A percentile compares a stretch with the other conserved stretches of the same genome.
These are phyloP conservation scores for Leucogyrophana mollusca DNA, from an alignment of 768 basidiomycete genomes.

Conservation along the genomic window DNA sequence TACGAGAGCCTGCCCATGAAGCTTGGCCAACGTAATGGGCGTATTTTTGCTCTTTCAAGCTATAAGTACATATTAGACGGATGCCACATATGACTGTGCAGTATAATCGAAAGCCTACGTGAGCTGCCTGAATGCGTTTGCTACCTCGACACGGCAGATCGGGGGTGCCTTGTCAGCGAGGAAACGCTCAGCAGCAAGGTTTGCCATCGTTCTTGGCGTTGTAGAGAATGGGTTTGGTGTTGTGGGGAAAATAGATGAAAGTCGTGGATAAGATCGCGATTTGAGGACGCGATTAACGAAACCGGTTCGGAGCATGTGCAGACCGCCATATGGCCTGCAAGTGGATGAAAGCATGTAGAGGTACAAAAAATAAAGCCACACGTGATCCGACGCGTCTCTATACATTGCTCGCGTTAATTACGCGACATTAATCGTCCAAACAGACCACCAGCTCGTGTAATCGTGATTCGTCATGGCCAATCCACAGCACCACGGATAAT, in stretches of 20 bases:
- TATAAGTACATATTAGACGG: constrained; percentile 26
- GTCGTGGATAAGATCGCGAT: constrained; percentile 7
- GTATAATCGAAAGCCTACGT: constrained; percentile 39
- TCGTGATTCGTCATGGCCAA: too few relatives aligned
- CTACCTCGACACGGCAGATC: constrained; percentile 68
- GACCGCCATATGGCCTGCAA: too few relatives aligned
- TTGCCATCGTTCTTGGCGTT: constrained; percentile 28
- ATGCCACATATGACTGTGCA: not conserved
- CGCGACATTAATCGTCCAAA: too few relatives aligned
- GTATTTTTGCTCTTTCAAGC: constrained; percentile 76
- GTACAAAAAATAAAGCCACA: too few relatives aligned
- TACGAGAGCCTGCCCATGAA: constrained; percentile 81
- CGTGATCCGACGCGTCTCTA: too few relatives aligned
- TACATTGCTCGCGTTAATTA: too few relatives aligned
- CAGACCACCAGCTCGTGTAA: too few relatives aligned
- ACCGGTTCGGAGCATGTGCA: constrained; percentile 5
- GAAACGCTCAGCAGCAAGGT: constrained; percentile 54
- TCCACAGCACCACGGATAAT: too few relatives aligned
- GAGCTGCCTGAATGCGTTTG: constrained; percentile 65
- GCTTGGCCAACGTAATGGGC: constrained; percentile 70
- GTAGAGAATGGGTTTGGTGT: not conserved
- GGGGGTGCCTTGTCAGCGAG: constrained; percentile 78
- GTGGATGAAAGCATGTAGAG: too few relatives aligned
- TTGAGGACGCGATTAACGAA: constrained; percentile 8
- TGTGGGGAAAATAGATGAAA: not conserved